phyloP scores from a whole-genome alignment of 202 grass and related monocot genomes.

The Hordeum pubiflorum region DNA sequence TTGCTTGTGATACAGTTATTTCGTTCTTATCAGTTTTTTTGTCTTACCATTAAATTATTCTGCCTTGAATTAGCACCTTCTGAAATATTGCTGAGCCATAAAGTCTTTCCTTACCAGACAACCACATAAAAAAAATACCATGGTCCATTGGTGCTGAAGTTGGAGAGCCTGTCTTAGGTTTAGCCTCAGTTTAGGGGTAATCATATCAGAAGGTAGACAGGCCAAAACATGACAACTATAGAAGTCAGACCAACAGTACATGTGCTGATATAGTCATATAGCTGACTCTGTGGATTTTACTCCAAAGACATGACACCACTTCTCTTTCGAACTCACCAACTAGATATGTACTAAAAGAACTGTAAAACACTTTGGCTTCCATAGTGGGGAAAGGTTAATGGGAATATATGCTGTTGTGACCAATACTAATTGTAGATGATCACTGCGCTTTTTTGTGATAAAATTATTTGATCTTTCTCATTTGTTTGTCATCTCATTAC shows the following conservation, averaged over 20 bases:
- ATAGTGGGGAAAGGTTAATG: background rate
- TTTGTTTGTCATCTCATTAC: background rate
- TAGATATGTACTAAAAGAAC: constrained; percentile 8
- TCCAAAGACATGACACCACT: background rate
- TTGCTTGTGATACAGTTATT: background rate
- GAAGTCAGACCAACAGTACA: background rate
- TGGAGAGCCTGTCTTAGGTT: background rate
- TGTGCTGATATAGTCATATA: background rate
- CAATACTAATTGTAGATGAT: background rate
- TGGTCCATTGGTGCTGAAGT: background rate
- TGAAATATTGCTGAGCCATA: background rate
- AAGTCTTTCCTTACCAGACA: background rate
- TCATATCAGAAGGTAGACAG: constrained; percentile 8
- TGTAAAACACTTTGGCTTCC: background rate
- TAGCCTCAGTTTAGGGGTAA: constrained; percentile 16
- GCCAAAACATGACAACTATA: background rate
- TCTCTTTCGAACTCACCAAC: background rate
- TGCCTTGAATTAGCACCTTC: background rate
- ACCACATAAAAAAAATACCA: background rate
- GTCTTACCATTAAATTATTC: background rate
- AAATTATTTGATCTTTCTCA: background rate
- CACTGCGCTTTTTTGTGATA: background rate
- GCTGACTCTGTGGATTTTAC: background rate
- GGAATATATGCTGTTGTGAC: constrained; percentile 8
- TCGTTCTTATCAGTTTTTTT: background rate